Conservation (phyloP, 257 asterid genomes). For the Nicotiana knightiana region DNA sequence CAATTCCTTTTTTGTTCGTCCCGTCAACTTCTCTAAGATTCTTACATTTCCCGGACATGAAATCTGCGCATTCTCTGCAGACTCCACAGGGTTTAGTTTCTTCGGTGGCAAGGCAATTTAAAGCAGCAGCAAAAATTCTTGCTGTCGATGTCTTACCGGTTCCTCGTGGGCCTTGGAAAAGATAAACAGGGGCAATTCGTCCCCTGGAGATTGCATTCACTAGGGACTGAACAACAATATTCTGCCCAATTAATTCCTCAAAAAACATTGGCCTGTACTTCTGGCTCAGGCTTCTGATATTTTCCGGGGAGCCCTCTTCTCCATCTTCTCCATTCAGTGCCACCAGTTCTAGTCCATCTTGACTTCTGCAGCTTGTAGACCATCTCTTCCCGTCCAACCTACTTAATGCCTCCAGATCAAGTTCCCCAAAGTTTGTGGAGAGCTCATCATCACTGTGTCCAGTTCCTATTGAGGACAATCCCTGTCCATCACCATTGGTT, state of each 20-base stretch:
- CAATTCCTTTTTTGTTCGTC: constrained; percentile 58
- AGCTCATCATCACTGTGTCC: constrained; percentile 67
- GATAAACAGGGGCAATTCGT: constrained; percentile 76
- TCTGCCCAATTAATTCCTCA: constrained; percentile 82
- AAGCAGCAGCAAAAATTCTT: constrained; percentile 74
- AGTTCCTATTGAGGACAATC: constrained; percentile 55
- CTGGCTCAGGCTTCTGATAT: constrained; percentile 65
- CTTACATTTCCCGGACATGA: constrained; percentile 62
- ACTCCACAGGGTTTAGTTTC: constrained; percentile 87
- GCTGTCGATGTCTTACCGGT: constrained; percentile 92
- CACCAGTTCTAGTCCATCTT: constrained; percentile 57
- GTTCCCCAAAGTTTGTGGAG: constrained; percentile 65
- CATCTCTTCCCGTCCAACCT: constrained; percentile 77
- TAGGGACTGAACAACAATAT: constrained; percentile 74
- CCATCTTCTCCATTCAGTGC: constrained; percentile 39
- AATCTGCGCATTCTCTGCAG: constrained; percentile 76
- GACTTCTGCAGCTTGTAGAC: constrained; percentile 86
- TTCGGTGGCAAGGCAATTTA: constrained; percentile 81
- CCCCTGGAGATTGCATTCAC: constrained; percentile 53
- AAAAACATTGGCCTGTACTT: constrained; percentile 87
- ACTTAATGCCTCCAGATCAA: constrained; percentile 83
- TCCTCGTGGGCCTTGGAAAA: constrained; percentile 97
- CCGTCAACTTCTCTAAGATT: constrained; percentile 69
- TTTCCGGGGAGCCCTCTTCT: constrained; percentile 62
- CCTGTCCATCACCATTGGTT: constrained; percentile 38